phyloP scores from a whole-genome alignment of 2,329 filamentous ascomycete species.

The Phaeoacremonium minimum region DNA sequence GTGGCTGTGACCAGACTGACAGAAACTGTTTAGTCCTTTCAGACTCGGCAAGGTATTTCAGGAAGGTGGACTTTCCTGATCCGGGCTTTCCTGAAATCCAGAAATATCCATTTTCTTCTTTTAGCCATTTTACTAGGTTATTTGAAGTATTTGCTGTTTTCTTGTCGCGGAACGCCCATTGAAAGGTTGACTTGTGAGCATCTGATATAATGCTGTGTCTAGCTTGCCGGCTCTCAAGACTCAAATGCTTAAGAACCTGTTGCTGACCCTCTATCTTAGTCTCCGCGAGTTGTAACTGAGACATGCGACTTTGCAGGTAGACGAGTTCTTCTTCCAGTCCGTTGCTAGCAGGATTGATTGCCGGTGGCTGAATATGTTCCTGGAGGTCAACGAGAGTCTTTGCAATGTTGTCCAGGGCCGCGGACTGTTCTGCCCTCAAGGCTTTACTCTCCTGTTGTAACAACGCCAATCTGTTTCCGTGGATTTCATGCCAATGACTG shows the following conservation, averaged over 20 bases:
- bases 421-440: no score
- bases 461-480: no score
- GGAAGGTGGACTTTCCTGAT: no score
- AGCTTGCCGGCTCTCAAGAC: not conserved
- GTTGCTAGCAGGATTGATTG: no score
- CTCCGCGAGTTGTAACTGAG: not conserved
- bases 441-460: no score
- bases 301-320: slow-evolving; percentile 1
- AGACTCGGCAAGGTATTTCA: slow-evolving; percentile 4
- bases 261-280: not conserved
- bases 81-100: slow-evolving; percentile 6
- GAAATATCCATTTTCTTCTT: not conserved
- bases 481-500: no score
- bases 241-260: not conserved
- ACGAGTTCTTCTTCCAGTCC: slow-evolving; percentile 3
- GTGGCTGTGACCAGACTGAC: not conserved
- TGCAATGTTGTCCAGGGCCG: no score
- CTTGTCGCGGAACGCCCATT: slow-evolving; percentile 1
- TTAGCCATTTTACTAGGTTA: not conserved
- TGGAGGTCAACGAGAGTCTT: no score
- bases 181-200: slow-evolving; percentile 3
- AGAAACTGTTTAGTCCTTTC: not conserved
- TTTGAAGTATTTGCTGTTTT: not conserved
- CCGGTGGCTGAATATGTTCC: no score
- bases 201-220: not conserved